Percentiles rank a stretch among this genome's conserved stretches.
These are phyloP conservation scores for Yamadazyma kanchanaburiensis DNA, from an alignment of 1,139 yeast species.

Conservation along the genomic window DNA sequence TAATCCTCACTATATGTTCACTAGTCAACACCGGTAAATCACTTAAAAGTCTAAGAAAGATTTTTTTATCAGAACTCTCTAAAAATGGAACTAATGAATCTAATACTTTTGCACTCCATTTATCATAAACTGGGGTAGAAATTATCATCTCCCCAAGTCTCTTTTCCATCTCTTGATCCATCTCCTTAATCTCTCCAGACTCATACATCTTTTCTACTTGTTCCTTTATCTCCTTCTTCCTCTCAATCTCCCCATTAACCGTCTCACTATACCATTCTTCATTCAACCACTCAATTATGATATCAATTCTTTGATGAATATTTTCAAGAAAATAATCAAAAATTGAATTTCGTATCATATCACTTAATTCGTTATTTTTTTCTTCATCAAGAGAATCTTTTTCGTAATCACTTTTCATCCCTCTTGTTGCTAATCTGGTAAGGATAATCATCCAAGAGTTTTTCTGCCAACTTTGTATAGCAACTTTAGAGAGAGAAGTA, in stretches of 20 bases:
- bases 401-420: conserved; percentile 41
- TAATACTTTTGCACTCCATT: conserved; percentile 70
- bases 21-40: conserved; percentile 77
- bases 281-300: conserved; percentile 89
- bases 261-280: conserved; percentile 90
- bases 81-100: conserved; percentile 82
- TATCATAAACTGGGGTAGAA: conserved; percentile 50
- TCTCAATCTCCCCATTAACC: conserved; percentile 32
- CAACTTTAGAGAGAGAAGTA: conserved; percentile 47
- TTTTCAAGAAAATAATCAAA: conserved; percentile 72
- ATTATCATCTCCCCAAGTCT: conserved; percentile 13
- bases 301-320: conserved; percentile 68
- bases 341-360: conserved; percentile 64
- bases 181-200: conserved; percentile 5
- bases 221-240: conserved; percentile 15
- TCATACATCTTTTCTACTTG: conserved; percentile 16
- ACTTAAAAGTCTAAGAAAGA: conserved; percentile 76
- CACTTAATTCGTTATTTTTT: conserved; percentile 43
- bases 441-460: conserved; percentile 78
- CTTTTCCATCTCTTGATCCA: conserved; percentile 8
- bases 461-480: conserved; percentile 61
- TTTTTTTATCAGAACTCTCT: conserved; percentile 74
- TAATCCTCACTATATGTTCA: conserved; percentile 58
- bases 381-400: conserved; percentile 17
- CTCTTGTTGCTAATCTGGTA: conserved; percentile 78